Base-by-base conservation (phyloP, 257 asterid species). In the Paulownia fortunei region DNA sequence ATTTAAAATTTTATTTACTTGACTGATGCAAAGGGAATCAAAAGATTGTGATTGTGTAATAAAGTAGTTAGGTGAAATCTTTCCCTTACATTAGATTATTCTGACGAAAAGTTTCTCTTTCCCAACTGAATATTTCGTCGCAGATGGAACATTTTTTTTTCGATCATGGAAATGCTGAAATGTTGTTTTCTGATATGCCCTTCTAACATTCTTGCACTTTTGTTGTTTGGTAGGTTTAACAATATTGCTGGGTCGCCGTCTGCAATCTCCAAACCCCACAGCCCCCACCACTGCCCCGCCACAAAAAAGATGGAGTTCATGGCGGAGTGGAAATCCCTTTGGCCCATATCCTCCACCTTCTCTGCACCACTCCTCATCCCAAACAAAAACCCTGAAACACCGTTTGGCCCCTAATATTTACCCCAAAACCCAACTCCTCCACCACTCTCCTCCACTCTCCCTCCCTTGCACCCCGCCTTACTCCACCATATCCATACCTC, bases 321-420 rank as follows among this genome's bases (percentile, higher is more conserved):
- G 60, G 85, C 84, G 10, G 95, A 88, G 61, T 92, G 97, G 97
- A 92, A 92, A 42, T 84, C 89, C 16, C 81, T 72, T 0, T 88
- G 88, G 89, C 84, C 95, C 1, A 67, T 92, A 42, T 84, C 84
- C 58, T 88, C 91, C 51, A 80, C 85, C 9, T 87, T 70, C 75
- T 84, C 89, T 0, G 77, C 97, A 3, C 95, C 93, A 3, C 84
- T 86, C 32, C 88, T 87, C 69, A 56, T 79, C 60, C 66, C 77
- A 8, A 75, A 72, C 78, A 71, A 69, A 42, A 27, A 37, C 61
- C 46, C 69, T 0, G 55, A 84, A 36, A 47, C 78, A 6, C 81
- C 63, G 6, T 42, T 84, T 6, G 97, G 93, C 15, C 98, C 4
- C 71, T 88, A n/a, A 49, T 79, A 56, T 92, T 94, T 72, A 78